Evolutionary conservation across 108 stramenopile species (phyloP).

Genomic region (Nannochloropsis salina): DNA sequence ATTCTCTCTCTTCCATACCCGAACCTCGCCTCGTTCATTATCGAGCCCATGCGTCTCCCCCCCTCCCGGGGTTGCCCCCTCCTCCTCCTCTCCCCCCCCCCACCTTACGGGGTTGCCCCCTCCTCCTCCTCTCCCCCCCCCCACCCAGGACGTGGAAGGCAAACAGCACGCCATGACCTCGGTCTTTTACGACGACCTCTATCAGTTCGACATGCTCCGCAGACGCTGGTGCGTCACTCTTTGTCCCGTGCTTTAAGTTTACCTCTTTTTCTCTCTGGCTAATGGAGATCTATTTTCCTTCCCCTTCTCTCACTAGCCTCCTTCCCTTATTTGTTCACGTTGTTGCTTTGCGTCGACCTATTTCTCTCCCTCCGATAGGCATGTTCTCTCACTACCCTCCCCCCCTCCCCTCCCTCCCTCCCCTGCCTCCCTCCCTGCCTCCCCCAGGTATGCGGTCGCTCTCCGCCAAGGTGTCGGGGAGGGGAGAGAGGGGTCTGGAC

Average conservation of each 20-base stretch:
- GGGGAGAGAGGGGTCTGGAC: not conserved
- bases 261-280: not conserved
- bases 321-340: not conserved
- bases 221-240: conserved; percentile 45
- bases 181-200: conserved; percentile 57
- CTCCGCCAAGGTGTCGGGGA: not conserved
- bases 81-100: not conserved
- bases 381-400: not conserved
- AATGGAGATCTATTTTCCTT: not conserved
- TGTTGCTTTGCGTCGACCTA: not conserved
- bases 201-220: conserved; percentile 57
- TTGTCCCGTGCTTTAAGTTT: not conserved
- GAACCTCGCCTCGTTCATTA: no score
- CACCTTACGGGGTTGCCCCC: no score
- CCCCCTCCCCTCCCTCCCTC: not conserved
- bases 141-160: conserved; percentile 41
- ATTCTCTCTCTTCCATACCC: not conserved
- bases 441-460: not conserved
- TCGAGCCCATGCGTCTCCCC: not conserved
- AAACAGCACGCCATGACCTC: conserved; percentile 44
- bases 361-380: not conserved
- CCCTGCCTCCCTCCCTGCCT: no score
- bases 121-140: not conserved
- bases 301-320: not conserved
- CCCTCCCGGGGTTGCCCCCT: not conserved